Base-by-base conservation (phyloP, 805 yeast genomes). In the Priceomyces medius region DNA sequence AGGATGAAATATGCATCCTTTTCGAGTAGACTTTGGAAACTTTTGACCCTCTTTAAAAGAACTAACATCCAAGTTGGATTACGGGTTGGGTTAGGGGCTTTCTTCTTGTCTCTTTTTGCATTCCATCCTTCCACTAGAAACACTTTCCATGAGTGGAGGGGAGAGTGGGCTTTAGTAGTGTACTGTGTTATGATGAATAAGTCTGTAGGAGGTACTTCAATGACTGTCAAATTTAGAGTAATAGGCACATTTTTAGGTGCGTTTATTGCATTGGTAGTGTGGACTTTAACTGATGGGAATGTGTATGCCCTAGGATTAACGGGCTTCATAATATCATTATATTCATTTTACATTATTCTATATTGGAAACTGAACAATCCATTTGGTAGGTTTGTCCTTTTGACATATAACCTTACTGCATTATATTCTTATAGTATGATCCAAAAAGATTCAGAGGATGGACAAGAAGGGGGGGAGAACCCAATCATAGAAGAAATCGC, bases 121-220 rank as follows among this genome's bases (percentile, higher is more conserved):
- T 86, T 80, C 51, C 54, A 77, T 20, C 81, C 82, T 2, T 54
- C 57, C 9, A 78, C 88, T 0, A 68, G 81, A 38, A 66, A 68
- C 4, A 46, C 56, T 1, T 88, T 86, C 51, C 73, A 65, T 35
- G 72, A 68, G 31, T 85, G 88, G 88, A 64, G 90, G 48, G 83
- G 85, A 12, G 96, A 87, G 57, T 87, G 96, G 96, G 81, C 88
- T 0, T 62, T 87, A 28, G 85, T 85, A n/a, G 81, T 89, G 0
- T 87, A 80, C 50, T 81, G 87, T 51, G 83, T 87, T 41, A 85
- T 87, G 68, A 86, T 87, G 91, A 85, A 83, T 51, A 85, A 85
- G 53, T 83, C 90, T 0, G 65, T 86, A 4, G 96, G 96, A 7
- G 95, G 95, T 0, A 88, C 95, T 0, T 76, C 86, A 8, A 79